phyloP scores from a whole-genome alignment of 106 monocot species.

The Platanthera guangdongensis region DNA sequence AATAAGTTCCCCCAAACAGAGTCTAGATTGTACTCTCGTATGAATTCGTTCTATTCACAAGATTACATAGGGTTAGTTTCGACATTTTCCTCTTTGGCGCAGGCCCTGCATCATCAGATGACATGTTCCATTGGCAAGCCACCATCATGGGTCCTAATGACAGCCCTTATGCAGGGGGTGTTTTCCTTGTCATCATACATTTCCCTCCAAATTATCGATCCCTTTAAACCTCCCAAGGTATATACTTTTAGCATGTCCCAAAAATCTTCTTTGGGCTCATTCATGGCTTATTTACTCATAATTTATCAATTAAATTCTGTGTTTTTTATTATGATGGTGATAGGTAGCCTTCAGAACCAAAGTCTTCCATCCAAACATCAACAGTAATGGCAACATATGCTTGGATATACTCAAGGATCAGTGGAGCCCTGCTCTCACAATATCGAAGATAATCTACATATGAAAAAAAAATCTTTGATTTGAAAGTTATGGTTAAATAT shows the following conservation, averaged over 20 bases:
- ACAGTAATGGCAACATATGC: slow-evolving; percentile 22
- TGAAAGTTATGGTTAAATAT: too few relatives aligned
- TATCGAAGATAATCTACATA: slow-evolving; percentile 12
- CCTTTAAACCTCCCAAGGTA: slow-evolving; percentile 38
- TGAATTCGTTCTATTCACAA: background rate
- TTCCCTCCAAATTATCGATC: slow-evolving; percentile 32
- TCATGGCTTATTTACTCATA: background rate
- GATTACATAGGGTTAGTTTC: background rate
- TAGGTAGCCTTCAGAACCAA: slow-evolving; percentile 26
- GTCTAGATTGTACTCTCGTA: too few relatives aligned
- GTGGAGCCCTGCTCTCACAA: slow-evolving; percentile 21
- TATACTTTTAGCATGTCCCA: background rate
- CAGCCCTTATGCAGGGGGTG: slow-evolving; percentile 27
- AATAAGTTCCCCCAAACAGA: too few relatives aligned
- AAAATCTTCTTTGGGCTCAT: background rate
- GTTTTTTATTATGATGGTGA: background rate
- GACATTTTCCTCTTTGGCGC: background rate
- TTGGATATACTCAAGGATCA: slow-evolving; percentile 26
- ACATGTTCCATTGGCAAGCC: slow-evolving; percentile 45
- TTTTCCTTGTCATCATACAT: slow-evolving; percentile 34
- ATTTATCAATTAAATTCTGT: background rate
- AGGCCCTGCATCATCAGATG: slow-evolving; percentile 26
- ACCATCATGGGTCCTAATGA: slow-evolving; percentile 38
- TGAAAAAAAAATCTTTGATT: too few relatives aligned
- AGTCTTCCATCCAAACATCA: slow-evolving; percentile 25